Evolutionary conservation across 1,284 basidiomycete species (phyloP), one percentile per base, ranked within the genome.

Genomic region (Ustilago esculenta): DNA sequence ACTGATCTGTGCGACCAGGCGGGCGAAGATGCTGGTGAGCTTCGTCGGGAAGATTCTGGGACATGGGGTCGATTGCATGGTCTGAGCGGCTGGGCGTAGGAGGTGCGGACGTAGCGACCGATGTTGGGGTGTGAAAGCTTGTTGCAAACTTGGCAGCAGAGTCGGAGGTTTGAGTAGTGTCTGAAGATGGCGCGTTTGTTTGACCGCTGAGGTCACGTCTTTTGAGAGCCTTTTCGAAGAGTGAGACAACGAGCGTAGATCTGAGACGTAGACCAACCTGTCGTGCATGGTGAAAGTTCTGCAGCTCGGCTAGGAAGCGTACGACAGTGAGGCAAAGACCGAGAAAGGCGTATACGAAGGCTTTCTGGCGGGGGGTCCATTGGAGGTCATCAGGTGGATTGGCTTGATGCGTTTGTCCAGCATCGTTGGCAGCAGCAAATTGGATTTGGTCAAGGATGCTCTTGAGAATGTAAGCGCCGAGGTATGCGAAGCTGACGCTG

Each of bases 161-260:
- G 9, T 20, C 17, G 0, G n/a, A n/a, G n/a, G n/a, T n/a, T 11
- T 42, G 12, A 3, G 36, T 21, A 14, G 27, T 1, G 9, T 24
- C 18, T 18, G 48, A 11, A 5, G 41, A 10, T 1, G 44, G 12
- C 11, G 44, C 15, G 17, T 56, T 55, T 4, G 60, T 70, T 36
- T 52, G 49, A 6, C 71, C 75, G 12, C 65, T 59, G 20, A 71
- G 47, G n/a, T 79, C 73, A 12, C 77, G 64, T 27, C 80, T 33
- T 42, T 75, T 74, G 39, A 82, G 54, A 4, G 77, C 73, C 58
- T 82, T 82, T 36, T 77, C 77, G 32, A 77, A 81, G 4, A 81
- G 55, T 0, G 66, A 77, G 4, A 76, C 64, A 15, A 80, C 78
- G 17, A 82, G 55, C 23, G 75, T 75, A 24, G 64, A 73, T 14